phyloP scores from a whole-genome alignment of 768 basidiomycete genomes.

The Leccinum arenicola region DNA sequence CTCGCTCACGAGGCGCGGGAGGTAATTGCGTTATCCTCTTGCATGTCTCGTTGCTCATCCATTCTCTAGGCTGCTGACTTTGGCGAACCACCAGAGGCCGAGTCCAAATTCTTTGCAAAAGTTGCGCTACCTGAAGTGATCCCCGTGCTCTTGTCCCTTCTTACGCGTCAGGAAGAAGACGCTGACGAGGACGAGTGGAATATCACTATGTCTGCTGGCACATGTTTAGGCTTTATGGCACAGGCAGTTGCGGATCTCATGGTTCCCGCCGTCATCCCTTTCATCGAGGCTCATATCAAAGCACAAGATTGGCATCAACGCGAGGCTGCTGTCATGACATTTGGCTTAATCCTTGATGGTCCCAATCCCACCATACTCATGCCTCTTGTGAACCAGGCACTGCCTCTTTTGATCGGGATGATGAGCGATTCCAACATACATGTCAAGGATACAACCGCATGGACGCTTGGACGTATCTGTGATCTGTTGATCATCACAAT shows the following conservation, averaged over 20 bases:
- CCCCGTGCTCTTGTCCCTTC: slow-evolving; percentile 83
- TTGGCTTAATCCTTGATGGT: slow-evolving; percentile 96
- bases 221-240: slow-evolving; percentile 85
- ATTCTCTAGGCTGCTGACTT: slow-evolving; percentile 76
- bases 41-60: slow-evolving; percentile 3
- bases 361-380: slow-evolving; percentile 86
- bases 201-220: slow-evolving; percentile 94
- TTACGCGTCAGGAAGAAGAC: slow-evolving; percentile 94
- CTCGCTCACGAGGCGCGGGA: slow-evolving; percentile 89
- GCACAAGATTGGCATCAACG: slow-evolving; percentile 90
- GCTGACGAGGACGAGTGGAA: slow-evolving; percentile 99
- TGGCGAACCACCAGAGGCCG: slow-evolving; percentile 80
- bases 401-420: slow-evolving; percentile 93
- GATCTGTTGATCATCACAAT: slow-evolving; percentile 84
- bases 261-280: slow-evolving; percentile 92
- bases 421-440: slow-evolving; percentile 82
- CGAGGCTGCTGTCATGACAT: slow-evolving; percentile 98
- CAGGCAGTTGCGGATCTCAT: slow-evolving; percentile 88
- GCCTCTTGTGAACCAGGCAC: slow-evolving; percentile 90
- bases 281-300: slow-evolving; percentile 96
- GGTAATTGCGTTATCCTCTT: slow-evolving; percentile 40
- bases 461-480: slow-evolving; percentile 95
- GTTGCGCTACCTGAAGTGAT: slow-evolving; percentile 93
- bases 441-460: slow-evolving; percentile 96
- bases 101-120: slow-evolving; percentile 91